phyloP scores from a whole-genome alignment of 2,329 filamentous ascomycete species.

The Thermoascus crustaceus region DNA sequence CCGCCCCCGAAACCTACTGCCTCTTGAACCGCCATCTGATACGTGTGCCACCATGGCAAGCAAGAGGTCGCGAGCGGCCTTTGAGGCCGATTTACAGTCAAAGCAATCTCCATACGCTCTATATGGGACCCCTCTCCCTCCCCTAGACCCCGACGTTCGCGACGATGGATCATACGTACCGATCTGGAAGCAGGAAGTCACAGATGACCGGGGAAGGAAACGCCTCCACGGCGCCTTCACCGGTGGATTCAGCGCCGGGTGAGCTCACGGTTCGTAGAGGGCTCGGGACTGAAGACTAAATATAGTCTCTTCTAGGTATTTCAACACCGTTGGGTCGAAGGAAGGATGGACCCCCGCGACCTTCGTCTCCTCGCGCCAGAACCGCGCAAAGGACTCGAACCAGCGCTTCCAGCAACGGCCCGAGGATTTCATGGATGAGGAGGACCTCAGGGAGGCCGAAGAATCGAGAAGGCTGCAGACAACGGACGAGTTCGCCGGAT shows the following conservation, averaged over 20 bases:
- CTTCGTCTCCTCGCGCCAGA: conserved; percentile 81
- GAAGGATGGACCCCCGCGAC: conserved; percentile 93
- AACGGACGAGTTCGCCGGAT: conserved; percentile 61
- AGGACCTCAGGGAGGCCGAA: conserved; percentile 80
- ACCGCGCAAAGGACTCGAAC: conserved; percentile 63
- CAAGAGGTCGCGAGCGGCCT: conserved; percentile 72
- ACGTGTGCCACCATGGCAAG: conserved; percentile 50
- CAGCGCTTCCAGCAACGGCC: conserved; percentile 49
- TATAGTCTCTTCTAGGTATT: conserved; percentile 57
- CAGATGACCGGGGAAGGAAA: conserved; percentile 83
- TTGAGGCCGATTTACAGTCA: conserved; percentile 63
- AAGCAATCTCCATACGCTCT: conserved; percentile 65
- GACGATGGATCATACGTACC: conserved; percentile 91
- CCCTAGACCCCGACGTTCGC: conserved; percentile 63
- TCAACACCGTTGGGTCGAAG: conserved; percentile 96
- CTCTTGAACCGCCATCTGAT: background rate
- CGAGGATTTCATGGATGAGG: conserved; percentile 97
- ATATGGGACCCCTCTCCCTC: conserved; percentile 78
- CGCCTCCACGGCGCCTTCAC: conserved; percentile 93
- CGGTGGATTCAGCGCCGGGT: conserved; percentile 94
- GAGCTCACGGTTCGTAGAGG: conserved; percentile 35
- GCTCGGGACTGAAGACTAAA: conserved; percentile 27
- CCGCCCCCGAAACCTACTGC: too few relatives aligned
- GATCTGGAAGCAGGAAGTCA: conserved; percentile 97
- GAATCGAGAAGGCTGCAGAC: conserved; percentile 70